Percentiles rank a stretch among this genome's conserved stretches.
Evolutionary conservation across 1,139 yeast species (phyloP).

Genomic region (Blastobotrys ciferrii): DNA sequence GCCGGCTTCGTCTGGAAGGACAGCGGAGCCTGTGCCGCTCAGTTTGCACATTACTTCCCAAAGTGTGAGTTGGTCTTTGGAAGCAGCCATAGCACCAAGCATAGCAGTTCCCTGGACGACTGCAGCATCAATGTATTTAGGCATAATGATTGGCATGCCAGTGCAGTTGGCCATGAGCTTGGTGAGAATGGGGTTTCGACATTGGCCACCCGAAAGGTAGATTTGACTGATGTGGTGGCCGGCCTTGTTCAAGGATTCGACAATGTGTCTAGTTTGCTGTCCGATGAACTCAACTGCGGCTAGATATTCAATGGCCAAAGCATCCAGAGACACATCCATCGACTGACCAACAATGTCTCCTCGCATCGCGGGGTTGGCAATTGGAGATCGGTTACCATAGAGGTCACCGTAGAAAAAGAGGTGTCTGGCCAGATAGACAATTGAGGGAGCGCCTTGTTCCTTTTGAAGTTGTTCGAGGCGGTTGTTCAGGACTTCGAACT

Average conservation of each 20-base stretch:
- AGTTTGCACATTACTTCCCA: conserved; percentile 86
- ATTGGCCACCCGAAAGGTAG: conserved; percentile 95
- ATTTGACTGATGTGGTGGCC: conserved; percentile 78
- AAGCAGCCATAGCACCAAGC: conserved; percentile 89
- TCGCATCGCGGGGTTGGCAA: conserved; percentile 90
- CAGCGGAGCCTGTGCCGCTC: conserved; percentile 80
- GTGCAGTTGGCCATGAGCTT: conserved; percentile 90
- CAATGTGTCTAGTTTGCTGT: conserved; percentile 93
- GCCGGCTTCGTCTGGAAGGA: conserved; percentile 57
- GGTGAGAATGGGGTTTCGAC: conserved; percentile 86
- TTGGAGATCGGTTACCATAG: conserved; percentile 95
- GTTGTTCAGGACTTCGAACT: conserved; percentile 79
- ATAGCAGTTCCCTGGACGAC: conserved; percentile 95
- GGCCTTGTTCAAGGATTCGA: conserved; percentile 73
- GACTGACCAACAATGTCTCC: conserved; percentile 93
- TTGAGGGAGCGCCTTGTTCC: conserved; percentile 59
- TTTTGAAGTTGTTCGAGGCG: conserved; percentile 65
- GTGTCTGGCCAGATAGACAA: conserved; percentile 78
- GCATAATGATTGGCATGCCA: conserved; percentile 87
- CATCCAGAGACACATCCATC: conserved; percentile 83
- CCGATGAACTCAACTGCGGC: conserved; percentile 98
- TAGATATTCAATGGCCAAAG: conserved; percentile 78
- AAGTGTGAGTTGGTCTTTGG: conserved; percentile 40
- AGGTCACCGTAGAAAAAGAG: conserved; percentile 92
- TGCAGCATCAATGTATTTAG: conserved; percentile 93